Evolutionary conservation across 768 basidiomycete species (phyloP).

Genomic region (Tricholoma furcatifolium): DNA sequence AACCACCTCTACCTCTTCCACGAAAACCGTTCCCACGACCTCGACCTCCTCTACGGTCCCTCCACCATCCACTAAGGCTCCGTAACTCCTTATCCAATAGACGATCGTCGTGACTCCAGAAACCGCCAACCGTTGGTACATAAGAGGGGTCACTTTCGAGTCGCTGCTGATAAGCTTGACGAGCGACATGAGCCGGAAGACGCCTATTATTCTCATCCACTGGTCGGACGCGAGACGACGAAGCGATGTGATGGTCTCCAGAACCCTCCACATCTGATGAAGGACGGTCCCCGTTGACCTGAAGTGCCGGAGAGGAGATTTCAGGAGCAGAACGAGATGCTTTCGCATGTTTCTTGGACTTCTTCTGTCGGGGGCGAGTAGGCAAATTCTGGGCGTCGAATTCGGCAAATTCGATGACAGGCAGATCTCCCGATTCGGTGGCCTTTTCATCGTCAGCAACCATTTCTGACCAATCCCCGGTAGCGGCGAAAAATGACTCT

Average conservation of each 20-base stretch:
- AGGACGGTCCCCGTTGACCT: slow-evolving; percentile 20
- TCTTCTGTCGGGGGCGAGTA: slow-evolving; percentile 33
- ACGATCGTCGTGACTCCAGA: slow-evolving; percentile 95
- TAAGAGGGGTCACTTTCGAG: slow-evolving; percentile 84
- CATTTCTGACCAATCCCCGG: slow-evolving; percentile 80
- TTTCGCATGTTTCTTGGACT: slow-evolving; percentile 39
- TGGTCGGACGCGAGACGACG: slow-evolving; percentile 35
- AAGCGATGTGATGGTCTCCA: slow-evolving; percentile 30
- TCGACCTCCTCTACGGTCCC: slow-evolving; percentile 73
- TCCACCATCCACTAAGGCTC: slow-evolving; percentile 86
- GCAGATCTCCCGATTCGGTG: slow-evolving; percentile 66
- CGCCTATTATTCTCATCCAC: slow-evolving; percentile 26
- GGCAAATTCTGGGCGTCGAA: slow-evolving; percentile 40
- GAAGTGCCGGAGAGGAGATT: slow-evolving; percentile 27
- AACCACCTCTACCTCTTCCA: slow-evolving; percentile 59
- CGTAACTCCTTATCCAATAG: slow-evolving; percentile 80
- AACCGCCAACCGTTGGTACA: slow-evolving; percentile 87
- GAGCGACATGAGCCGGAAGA: slow-evolving; percentile 57
- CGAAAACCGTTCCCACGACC: slow-evolving; percentile 62
- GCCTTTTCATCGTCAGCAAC: slow-evolving; percentile 63
- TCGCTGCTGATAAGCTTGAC: slow-evolving; percentile 84
- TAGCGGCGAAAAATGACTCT: slow-evolving; percentile 52
- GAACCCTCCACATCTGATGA: slow-evolving; percentile 24
- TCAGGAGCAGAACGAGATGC: slow-evolving; percentile 33
- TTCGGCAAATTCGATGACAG: slow-evolving; percentile 81